Evolutionary conservation across 495 filamentous ascomycete genomes (phyloP).

Genomic region (Penicilliopsis zonata): DNA sequence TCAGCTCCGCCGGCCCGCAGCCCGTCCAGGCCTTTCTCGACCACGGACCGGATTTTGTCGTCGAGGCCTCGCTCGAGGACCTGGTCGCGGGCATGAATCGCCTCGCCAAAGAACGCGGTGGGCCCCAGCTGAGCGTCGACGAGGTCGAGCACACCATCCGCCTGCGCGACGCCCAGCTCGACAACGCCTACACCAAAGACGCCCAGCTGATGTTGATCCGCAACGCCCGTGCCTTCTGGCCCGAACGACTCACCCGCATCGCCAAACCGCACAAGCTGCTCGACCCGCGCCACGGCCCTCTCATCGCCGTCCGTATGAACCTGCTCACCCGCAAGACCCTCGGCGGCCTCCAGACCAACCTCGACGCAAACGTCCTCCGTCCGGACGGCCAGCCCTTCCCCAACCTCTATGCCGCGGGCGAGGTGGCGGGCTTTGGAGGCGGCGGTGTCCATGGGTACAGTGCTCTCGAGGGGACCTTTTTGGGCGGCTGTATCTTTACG

Average conservation of each 20-base stretch:
- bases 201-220: constrained; percentile 39
- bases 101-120: constrained; percentile 8
- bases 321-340: neutral
- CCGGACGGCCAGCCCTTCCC: constrained; percentile 28
- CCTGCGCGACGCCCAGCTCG: constrained; percentile 33
- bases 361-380: constrained; percentile 33
- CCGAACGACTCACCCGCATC: constrained; percentile 27
- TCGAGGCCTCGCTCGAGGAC: constrained; percentile 3
- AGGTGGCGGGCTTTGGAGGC: constrained; percentile 40
- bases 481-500: constrained; percentile 39
- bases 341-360: constrained; percentile 30
- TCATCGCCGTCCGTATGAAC: neutral
- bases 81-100: neutral
- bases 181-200: constrained; percentile 37
- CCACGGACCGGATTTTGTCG: neutral
- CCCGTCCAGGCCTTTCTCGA: constrained; percentile 1
- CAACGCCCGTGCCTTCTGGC: constrained; percentile 36
- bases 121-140: constrained; percentile 21
- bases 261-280: constrained; percentile 32
- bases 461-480: constrained; percentile 37
- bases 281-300: constrained; percentile 13
- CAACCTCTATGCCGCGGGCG: constrained; percentile 39
- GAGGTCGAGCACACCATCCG: constrained; percentile 27
- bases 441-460: constrained; percentile 41
- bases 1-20: constrained; percentile 28